phyloP scores from a whole-genome alignment of 768 basidiomycete species.

The Tephrocybe sp. region DNA sequence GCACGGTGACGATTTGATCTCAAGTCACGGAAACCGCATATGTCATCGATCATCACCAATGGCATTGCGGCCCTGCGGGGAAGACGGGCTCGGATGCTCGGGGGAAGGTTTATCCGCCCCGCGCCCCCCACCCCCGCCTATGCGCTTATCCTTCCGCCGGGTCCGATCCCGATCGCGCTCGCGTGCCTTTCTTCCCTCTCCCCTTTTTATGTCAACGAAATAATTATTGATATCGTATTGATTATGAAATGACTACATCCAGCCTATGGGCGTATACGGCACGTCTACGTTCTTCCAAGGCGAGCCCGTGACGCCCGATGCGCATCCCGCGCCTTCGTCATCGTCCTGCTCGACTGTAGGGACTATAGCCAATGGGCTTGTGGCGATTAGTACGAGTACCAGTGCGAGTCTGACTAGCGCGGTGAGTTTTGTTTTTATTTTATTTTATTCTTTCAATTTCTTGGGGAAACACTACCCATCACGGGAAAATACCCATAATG shows the following conservation, averaged over 20 bases:
- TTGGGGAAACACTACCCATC: too few species aligned
- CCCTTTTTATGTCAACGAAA: not conserved
- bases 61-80: too few species aligned
- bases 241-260: not conserved
- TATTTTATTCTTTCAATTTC: not conserved
- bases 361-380: constrained; percentile 51
- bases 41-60: too few species aligned
- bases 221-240: not conserved
- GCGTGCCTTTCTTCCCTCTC: not conserved
- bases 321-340: constrained; percentile 58
- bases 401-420: constrained; percentile 18
- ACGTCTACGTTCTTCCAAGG: constrained; percentile 69
- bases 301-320: constrained; percentile 49
- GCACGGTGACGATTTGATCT: too few species aligned
- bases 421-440: not conserved
- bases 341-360: constrained; percentile 56
- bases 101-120: too few species aligned
- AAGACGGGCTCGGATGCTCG: too few species aligned
- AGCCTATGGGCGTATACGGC: constrained; percentile 73
- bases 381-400: constrained; percentile 28
- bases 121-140: too few species aligned
- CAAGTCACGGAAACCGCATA: too few species aligned
- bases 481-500: too few species aligned
- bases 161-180: not conserved
- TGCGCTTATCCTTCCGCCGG: not conserved